These are phyloP conservation scores for Pseudonitzschia delicatissima DNA, from an alignment of 108 stramenopile species.

Conservation along the genomic window DNA sequence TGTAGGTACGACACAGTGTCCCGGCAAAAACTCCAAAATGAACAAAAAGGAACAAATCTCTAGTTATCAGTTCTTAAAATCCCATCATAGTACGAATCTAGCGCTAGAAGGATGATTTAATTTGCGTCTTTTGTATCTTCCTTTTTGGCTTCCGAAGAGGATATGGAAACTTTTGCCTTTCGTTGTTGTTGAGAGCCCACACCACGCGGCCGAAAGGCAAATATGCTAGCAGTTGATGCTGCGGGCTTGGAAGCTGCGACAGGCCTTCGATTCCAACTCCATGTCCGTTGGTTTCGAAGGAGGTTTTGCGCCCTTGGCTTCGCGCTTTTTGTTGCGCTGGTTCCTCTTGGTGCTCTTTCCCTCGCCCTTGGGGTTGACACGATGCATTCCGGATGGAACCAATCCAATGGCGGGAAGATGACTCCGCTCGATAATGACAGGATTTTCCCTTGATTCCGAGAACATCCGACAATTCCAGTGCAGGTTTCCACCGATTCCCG, in stretches of 20 bases:
- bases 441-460: slow-evolving; percentile 66
- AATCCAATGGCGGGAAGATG: slow-evolving; percentile 73
- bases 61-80: too few species aligned
- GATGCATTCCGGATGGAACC: slow-evolving; percentile 81
- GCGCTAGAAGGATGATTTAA: too few species aligned
- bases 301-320: neutral
- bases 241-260: neutral
- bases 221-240: neutral
- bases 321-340: slow-evolving; percentile 33
- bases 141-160: slow-evolving; percentile 2
- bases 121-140: neutral
- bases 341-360: slow-evolving; percentile 70
- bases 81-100: too few species aligned
- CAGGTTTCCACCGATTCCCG: slow-evolving; percentile 76
- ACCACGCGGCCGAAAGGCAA: slow-evolving; percentile 27
- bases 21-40: too few species aligned
- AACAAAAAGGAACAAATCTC: too few species aligned
- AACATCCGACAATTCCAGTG: slow-evolving; percentile 57
- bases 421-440: slow-evolving; percentile 65
- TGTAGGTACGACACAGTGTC: too few species aligned
- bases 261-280: neutral
- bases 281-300: neutral
- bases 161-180: slow-evolving; percentile 8
- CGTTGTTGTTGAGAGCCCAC: slow-evolving; percentile 5
- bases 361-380: slow-evolving; percentile 73